Percentiles rank a stretch among this genome's conserved stretches.
Evolutionary conservation across 2,329 filamentous ascomycete genomes (phyloP).

Genomic region (Ceratocystis eucalypticola): DNA sequence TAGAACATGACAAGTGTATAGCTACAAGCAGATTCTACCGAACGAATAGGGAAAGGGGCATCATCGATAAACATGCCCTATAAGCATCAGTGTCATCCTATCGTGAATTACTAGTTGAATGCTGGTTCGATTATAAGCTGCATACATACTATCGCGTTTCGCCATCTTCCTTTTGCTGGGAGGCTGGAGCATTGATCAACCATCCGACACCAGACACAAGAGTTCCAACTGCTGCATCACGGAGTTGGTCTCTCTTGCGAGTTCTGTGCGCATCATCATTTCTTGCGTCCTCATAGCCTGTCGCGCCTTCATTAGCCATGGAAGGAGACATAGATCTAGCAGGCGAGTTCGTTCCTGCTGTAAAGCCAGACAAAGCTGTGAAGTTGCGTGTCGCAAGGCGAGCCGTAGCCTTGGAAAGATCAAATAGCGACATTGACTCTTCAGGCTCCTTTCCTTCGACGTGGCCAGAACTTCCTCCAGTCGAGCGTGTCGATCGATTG

Average conservation of each 20-base stretch:
- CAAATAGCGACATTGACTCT: conserved; percentile 51
- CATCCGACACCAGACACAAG: conserved; percentile 54
- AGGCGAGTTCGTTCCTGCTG: conserved; percentile 6
- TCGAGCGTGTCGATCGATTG: background rate
- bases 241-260: conserved; percentile 58
- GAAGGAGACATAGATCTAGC: conserved; percentile 25
- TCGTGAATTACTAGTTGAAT: background rate
- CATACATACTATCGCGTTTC: background rate
- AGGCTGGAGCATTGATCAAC: conserved; percentile 34
- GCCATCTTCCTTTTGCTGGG: conserved; percentile 3
- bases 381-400: conserved; percentile 45
- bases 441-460: conserved; percentile 32
- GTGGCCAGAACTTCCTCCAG: background rate
- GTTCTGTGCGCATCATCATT: conserved; percentile 24
- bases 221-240: conserved; percentile 53
- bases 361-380: conserved; percentile 39
- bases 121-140: background rate
- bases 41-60: too few species aligned
- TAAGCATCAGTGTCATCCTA: too few species aligned
- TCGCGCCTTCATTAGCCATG: conserved; percentile 22
- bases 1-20: too few species aligned
- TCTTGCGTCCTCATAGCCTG: background rate
- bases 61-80: too few species aligned
- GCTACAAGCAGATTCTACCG: too few species aligned
- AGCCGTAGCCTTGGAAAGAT: conserved; percentile 48